Conservation (phyloP, 2,329 filamentous ascomycete genomes). For the Nothomitra cinnamomea region DNA sequence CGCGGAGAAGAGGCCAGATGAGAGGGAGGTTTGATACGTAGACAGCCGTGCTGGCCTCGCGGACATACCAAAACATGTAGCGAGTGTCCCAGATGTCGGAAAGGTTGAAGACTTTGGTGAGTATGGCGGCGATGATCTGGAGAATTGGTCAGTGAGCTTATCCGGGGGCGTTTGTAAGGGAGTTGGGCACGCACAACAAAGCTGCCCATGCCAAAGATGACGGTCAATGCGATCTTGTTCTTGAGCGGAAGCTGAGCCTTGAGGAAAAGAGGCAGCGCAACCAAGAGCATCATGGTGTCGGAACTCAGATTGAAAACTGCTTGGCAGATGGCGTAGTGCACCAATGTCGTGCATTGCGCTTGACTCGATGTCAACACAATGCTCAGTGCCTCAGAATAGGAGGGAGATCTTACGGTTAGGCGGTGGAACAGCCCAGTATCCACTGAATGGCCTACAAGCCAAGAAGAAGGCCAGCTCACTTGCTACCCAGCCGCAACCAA, state of each 20-base stretch:
- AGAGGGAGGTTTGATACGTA: slow-evolving; percentile 36
- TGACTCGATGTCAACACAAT: not conserved
- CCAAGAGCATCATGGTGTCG: slow-evolving; percentile 40
- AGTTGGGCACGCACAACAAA: slow-evolving; percentile 22
- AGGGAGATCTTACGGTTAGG: not conserved
- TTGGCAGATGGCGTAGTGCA: slow-evolving; percentile 42
- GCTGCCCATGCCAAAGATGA: slow-evolving; percentile 32
- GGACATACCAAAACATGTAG: slow-evolving; percentile 36
- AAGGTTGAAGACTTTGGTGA: slow-evolving; percentile 22
- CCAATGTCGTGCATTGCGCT: slow-evolving; percentile 40
- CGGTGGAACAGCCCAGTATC: slow-evolving; percentile 39
- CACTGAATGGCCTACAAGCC: slow-evolving; percentile 34
- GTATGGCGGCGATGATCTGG: slow-evolving; percentile 27
- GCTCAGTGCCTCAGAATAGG: not conserved
- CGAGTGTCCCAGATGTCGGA: slow-evolving; percentile 20
- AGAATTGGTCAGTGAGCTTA: not conserved
- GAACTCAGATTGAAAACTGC: slow-evolving; percentile 42
- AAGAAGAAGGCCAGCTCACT: slow-evolving; percentile 39
- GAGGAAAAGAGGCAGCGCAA: slow-evolving; percentile 37
- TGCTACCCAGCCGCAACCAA: slow-evolving; percentile 28
- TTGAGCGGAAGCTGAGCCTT: slow-evolving; percentile 31
- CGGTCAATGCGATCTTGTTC: slow-evolving; percentile 34
- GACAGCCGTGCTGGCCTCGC: slow-evolving; percentile 35
- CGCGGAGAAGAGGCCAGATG: slow-evolving; percentile 34
- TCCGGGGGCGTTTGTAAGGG: not conserved